Base-by-base conservation (phyloP, 441 rosid species). In the Theobroma grandiflorum region DNA sequence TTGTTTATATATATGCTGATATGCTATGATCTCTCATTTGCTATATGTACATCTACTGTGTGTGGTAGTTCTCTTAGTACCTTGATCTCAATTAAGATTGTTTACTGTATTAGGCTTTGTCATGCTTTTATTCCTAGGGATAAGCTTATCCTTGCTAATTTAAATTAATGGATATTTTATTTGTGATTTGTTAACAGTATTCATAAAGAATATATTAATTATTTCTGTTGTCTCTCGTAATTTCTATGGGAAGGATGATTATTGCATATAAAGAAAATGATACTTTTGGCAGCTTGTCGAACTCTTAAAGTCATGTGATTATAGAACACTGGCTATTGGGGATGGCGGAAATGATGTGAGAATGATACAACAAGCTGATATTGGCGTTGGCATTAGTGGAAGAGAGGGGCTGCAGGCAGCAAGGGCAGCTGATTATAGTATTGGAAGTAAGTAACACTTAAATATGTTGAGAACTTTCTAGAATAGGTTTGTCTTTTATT, bases 261-360 rank as follows among this genome's bases (percentile, higher is more conserved):
- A 45, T 26, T 74, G 67, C 52, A 78, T 42, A 6, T 50, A 63
- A 70, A 59, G 38, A 33, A 26, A 66, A 12, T 42, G 9, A 20
- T 79, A 37, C 64, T 78, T 79, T 79, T 75, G 82, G 86, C 95
- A 95, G 99, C 96, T 97, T 67, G 99, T 97, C 79, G 91, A 95
- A 84, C 91, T 97, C 70, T 82, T 97, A 78, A 97, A 94, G 88
- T 95, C 93, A 71, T 94, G 99, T 67, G 98, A 95, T 84, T 97
- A 97, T 85, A 90, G 99, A 86, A 96, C 98, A 57, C 86, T 97
- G 83, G 99, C 99, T 42, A 91, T 95, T 88, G 99, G 99, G 76
- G 99, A 97, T 82, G 99, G 99, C 80, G 99, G 99, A 75, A 95
- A 97, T 91, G 99, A 97, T 88, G 98, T 97, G 87, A 90, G 98